Percentiles rank a stretch among this genome's conserved stretches.
Conservation (phyloP, 2,329 filamentous ascomycete species). For the Clarireedia paspali region DNA sequence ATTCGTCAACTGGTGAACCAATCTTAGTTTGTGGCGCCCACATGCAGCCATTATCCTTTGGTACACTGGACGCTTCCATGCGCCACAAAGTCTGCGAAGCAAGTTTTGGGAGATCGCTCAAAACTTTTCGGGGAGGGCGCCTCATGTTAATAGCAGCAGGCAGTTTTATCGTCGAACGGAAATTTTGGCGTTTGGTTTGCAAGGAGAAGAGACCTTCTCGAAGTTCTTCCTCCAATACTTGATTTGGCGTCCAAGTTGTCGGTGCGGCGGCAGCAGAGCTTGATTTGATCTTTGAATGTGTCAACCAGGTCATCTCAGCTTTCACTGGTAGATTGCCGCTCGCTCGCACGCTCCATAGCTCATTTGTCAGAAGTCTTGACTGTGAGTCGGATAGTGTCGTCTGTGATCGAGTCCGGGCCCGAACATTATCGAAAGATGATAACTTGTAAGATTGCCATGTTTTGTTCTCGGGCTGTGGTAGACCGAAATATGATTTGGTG, state of each 20-base stretch:
- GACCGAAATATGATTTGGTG: constrained; percentile 3
- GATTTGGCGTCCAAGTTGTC: constrained; percentile 13
- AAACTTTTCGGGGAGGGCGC: constrained; percentile 13
- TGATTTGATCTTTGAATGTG: neutral
- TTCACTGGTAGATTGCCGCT: neutral
- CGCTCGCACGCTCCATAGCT: neutral
- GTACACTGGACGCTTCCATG: neutral
- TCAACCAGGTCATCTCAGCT: neutral
- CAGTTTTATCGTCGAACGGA: constrained; percentile 15
- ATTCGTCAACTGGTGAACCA: neutral
- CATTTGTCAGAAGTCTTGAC: constrained; percentile 15
- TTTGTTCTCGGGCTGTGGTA: constrained; percentile 19
- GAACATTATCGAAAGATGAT: constrained; percentile 11
- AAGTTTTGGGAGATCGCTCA: constrained; percentile 8
- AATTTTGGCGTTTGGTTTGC: constrained; percentile 6
- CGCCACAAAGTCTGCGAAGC: constrained; percentile 20
- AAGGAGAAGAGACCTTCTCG: constrained; percentile 19
- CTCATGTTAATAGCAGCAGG: constrained; percentile 18
- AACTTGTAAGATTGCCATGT: constrained; percentile 19
- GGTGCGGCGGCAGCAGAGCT: too few species aligned
- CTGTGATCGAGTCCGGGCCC: constrained; percentile 13
- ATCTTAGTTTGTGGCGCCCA: neutral
- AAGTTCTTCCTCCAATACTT: neutral
- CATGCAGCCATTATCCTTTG: constrained; percentile 12
- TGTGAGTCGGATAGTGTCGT: constrained; percentile 9